These are phyloP conservation scores for Lasiodiplodia hormozganensis DNA, from an alignment of 2,329 filamentous ascomycete species.

Conservation along the genomic window DNA sequence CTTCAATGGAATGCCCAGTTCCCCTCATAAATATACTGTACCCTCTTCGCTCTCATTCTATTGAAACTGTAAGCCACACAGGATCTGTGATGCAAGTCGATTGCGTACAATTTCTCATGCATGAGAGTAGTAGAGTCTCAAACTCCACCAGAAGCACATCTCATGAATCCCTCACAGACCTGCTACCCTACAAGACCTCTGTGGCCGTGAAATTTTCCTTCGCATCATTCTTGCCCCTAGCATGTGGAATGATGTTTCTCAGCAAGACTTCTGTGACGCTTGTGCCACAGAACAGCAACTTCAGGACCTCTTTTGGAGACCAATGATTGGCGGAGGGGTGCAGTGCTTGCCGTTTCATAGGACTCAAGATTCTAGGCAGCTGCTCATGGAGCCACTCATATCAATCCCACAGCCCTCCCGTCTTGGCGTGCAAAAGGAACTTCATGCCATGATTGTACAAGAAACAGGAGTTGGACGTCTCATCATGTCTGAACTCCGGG, in stretches of 20 bases:
- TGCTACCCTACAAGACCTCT: constrained; percentile 40
- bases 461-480: not conserved
- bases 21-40: too few species aligned
- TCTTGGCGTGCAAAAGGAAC: not conserved
- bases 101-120: not conserved
- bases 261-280: too few species aligned
- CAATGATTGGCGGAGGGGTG: not conserved
- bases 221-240: not conserved
- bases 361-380: not conserved
- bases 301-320: not conserved
- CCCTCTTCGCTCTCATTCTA: too few species aligned
- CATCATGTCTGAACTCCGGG: not conserved
- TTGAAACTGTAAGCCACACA: not conserved
- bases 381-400: not conserved
- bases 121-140: not conserved
- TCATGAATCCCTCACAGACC: not conserved
- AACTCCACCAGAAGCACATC: not conserved
- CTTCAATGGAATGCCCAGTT: too few species aligned
- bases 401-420: not conserved
- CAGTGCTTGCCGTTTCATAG: not conserved
- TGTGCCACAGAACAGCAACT: not conserved
- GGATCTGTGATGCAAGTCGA: not conserved
- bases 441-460: not conserved
- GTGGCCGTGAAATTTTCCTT: constrained; percentile 41
- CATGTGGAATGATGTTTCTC: not conserved